A percentile compares a stretch with the other conserved stretches of the same genome.
phyloP scores from a whole-genome alignment of 75 land plant species.

The Picea glauca region DNA sequence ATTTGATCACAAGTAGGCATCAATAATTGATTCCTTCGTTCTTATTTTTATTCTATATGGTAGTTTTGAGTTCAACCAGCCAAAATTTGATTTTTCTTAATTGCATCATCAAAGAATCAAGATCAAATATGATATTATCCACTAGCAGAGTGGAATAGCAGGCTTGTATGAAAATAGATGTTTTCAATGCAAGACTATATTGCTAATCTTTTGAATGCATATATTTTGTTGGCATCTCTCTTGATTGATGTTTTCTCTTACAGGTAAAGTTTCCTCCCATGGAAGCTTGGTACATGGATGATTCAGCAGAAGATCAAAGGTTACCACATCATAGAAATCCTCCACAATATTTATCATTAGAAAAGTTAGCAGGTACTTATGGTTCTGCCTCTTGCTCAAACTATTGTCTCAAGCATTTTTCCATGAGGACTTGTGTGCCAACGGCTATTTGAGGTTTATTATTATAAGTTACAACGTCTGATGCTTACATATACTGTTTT shows the following conservation, averaged over 20 bases:
- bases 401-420: background rate
- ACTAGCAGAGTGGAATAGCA: background rate
- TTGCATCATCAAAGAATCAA: background rate
- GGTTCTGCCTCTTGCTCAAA: background rate
- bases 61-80: background rate
- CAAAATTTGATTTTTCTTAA: background rate
- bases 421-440: no score
- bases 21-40: background rate
- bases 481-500: no score
- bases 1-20: background rate
- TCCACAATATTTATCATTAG: conserved; percentile 62
- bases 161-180: background rate
- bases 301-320: conserved; percentile 75
- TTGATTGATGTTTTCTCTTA: background rate
- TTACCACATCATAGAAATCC: conserved; percentile 86
- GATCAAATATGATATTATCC: background rate
- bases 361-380: conserved; percentile 56
- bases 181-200: background rate
- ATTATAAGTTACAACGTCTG: no score
- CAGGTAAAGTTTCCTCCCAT: conserved; percentile 27
- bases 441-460: no score
- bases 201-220: background rate
- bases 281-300: conserved; percentile 98
- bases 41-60: background rate
- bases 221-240: background rate